Percentiles rank a stretch among this genome's conserved stretches.
These are phyloP conservation scores for Rhizopogon vesiculosus DNA, from an alignment of 768 basidiomycete genomes.

Conservation along the genomic window DNA sequence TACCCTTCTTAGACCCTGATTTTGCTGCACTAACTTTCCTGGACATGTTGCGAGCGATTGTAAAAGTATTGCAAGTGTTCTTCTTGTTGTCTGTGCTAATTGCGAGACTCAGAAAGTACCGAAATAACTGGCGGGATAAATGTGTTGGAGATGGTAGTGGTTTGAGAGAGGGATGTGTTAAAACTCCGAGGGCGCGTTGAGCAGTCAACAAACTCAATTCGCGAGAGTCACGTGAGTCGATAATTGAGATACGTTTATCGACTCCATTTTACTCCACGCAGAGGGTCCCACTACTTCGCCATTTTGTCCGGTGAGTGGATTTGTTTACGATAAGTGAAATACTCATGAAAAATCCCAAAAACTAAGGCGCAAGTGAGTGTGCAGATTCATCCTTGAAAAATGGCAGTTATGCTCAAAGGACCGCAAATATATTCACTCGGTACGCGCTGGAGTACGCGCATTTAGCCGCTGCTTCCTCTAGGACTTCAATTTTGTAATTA, in stretches of 20 bases:
- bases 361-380: neutral
- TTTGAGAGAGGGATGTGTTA: conserved; percentile 36
- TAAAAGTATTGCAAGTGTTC: conserved; percentile 5
- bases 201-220: conserved; percentile 38
- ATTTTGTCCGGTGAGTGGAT: conserved; percentile 1
- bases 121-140: conserved; percentile 14
- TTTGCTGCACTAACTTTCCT: conserved; percentile 49
- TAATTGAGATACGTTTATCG: conserved; percentile 27
- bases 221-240: conserved; percentile 30
- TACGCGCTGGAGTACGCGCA: conserved; percentile 4
- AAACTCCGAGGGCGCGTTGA: conserved; percentile 37
- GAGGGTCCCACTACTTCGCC: neutral
- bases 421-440: neutral
- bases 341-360: neutral
- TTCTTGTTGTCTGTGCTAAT: conserved; percentile 14
- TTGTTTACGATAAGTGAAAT: conserved; percentile 1
- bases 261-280: conserved; percentile 9
- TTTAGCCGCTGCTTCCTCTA: conserved; percentile 11
- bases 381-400: neutral
- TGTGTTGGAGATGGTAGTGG: conserved; percentile 42
- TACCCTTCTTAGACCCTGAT: conserved; percentile 31
- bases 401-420: neutral
- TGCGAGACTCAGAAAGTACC: conserved; percentile 9
- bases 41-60: conserved; percentile 21
- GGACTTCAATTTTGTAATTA: conserved; percentile 19